Base-by-base conservation (phyloP, 495 filamentous ascomycete genomes). In the Penicillium argentinense region DNA sequence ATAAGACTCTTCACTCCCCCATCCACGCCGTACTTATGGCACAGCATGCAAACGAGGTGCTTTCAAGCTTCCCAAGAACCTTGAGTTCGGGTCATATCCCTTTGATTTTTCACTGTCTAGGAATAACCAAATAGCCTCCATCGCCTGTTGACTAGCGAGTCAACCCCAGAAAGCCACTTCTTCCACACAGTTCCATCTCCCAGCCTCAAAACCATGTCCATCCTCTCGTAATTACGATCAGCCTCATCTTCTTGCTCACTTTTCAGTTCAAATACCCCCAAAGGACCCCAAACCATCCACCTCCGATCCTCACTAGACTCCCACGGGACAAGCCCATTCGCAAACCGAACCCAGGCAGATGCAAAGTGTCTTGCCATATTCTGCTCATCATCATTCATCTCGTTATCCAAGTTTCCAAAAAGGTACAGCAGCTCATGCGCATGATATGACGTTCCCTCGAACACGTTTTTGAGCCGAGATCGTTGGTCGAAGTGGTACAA, bases 341-440 rank as follows among this genome's bases (percentile, higher is more conserved):
- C 40, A 37, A 65, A 65, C 4, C 48, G 44, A 21, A 65, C 60
- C 62, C 62, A 68, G 14, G 64, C 64, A 2, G 54, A 33, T 0
- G 54, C 51, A 45, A 63, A 59, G 14, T 61, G 53, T n/a, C 39
- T 36, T 7, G 42, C 60, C 60, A 64, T 64, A 2, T 19, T 13
- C 0, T 12, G 14, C 22, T 64, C 63, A 1, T 34, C 42, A 3
- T 52, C 43, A 39, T 51, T 59, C 37, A 67, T 33, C 37, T 56
- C 45, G 12, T 55, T 53, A 8, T 54, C 46, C 39, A 66, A 23
- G 22, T 66, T 66, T 12, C 56, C 54, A 34, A 60, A 66, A 1
- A 62, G 56, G 29, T 67, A 67, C 4, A 63, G 46, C n/a, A 64
- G 47, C 25, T 67, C 63, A 38, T 62, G 53, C 0, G 63, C 63